Conservation (phyloP, 805 yeast species). For the Ogataea henricii region DNA sequence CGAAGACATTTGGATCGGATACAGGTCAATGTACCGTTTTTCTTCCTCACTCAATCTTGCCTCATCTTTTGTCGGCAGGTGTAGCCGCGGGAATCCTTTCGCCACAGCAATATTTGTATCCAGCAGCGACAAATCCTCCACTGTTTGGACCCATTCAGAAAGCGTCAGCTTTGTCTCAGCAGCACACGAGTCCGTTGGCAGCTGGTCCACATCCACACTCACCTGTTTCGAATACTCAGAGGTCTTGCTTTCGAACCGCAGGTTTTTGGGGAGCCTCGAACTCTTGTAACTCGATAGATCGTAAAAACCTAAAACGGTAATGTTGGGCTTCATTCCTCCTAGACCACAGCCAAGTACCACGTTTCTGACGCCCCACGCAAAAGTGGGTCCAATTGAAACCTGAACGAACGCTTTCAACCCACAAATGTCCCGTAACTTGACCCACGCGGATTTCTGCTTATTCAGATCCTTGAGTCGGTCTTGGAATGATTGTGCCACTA, state of each 20-base stretch:
- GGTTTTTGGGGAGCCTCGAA: slow-evolving; percentile 20
- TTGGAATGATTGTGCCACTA: slow-evolving; percentile 64
- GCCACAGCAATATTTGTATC: slow-evolving; percentile 94
- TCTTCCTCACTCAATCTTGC: slow-evolving; percentile 31
- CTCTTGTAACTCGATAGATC: slow-evolving; percentile 47
- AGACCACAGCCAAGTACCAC: slow-evolving; percentile 90
- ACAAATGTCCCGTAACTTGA: slow-evolving; percentile 72
- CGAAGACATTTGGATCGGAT: slow-evolving; percentile 97
- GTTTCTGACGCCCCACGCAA: slow-evolving; percentile 95
- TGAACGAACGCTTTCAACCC: slow-evolving; percentile 93
- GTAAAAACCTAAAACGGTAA: slow-evolving; percentile 87
- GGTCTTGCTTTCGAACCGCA: slow-evolving; percentile 29
- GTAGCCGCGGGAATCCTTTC: slow-evolving; percentile 71
- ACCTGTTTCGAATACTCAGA: slow-evolving; percentile 30
- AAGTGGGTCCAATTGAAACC: slow-evolving; percentile 79
- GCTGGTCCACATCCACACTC: slow-evolving; percentile 17
- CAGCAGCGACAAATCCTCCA: slow-evolving; percentile 87
- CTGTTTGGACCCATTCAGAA: slow-evolving; percentile 86
- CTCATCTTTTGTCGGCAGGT: slow-evolving; percentile 56
- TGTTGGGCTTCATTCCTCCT: slow-evolving; percentile 98
- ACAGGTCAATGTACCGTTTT: slow-evolving; percentile 74
- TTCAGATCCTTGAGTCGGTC: slow-evolving; percentile 66
- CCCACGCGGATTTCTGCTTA: slow-evolving; percentile 80
- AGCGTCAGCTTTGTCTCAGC: slow-evolving; percentile 69
- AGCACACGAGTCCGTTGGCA: slow-evolving; percentile 70